A percentile compares a stretch with the other conserved stretches of the same genome.
phyloP scores from a whole-genome alignment of 176 grass and related monocot genomes.

The Musa itinerans region DNA sequence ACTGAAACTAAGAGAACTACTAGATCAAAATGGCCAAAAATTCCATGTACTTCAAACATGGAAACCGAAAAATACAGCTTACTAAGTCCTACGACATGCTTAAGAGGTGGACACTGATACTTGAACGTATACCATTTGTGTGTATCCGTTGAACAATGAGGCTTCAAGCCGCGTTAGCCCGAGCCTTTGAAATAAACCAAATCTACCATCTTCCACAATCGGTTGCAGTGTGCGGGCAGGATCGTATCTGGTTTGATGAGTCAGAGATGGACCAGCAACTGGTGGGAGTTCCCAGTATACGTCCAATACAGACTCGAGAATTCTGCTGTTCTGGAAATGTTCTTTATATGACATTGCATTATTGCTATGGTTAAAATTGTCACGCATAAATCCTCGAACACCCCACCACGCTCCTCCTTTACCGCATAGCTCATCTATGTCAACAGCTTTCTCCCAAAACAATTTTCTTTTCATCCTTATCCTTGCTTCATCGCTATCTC shows the following conservation, averaged over 20 bases:
- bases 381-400: slow-evolving; percentile 58
- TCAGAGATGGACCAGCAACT: slow-evolving; percentile 76
- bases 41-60: neutral
- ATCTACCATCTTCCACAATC: slow-evolving; percentile 70
- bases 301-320: slow-evolving; percentile 68
- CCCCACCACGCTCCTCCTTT: slow-evolving; percentile 86
- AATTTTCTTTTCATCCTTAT: slow-evolving; percentile 49
- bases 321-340: slow-evolving; percentile 72
- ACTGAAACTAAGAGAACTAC: neutral
- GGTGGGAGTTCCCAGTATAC: slow-evolving; percentile 87
- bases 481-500: slow-evolving; percentile 76
- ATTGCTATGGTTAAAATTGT: slow-evolving; percentile 80
- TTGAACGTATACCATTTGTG: slow-evolving; percentile 81
- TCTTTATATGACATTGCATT: slow-evolving; percentile 53
- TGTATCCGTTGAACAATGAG: slow-evolving; percentile 82
- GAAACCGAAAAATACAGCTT: neutral
- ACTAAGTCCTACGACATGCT: neutral
- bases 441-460: slow-evolving; percentile 75
- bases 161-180: slow-evolving; percentile 52
- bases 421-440: slow-evolving; percentile 59
- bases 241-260: slow-evolving; percentile 88
- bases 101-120: slow-evolving; percentile 24
- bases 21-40: neutral
- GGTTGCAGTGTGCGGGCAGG: slow-evolving; percentile 60
- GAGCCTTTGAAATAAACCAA: slow-evolving; percentile 49